Base-by-base conservation (phyloP, 2,329 filamentous ascomycete genomes). In the Phialophora verrucosa region DNA sequence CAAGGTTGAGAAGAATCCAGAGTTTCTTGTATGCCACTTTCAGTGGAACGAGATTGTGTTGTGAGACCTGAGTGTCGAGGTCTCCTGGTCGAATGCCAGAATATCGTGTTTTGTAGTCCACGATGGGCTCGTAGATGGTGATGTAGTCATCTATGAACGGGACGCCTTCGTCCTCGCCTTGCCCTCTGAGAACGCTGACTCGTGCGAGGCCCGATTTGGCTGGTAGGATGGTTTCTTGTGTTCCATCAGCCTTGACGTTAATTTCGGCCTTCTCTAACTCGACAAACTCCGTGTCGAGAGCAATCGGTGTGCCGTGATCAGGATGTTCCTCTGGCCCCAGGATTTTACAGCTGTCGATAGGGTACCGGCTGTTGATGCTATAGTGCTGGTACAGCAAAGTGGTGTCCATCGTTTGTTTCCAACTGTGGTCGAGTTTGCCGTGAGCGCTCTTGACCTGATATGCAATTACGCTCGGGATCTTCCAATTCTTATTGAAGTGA, bases 81-180 rank as follows among this genome's bases (percentile, higher is more conserved):
- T 99, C 95, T 25, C 90, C 90, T 1, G 90, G 86, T 4, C 90
- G 90, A 72, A 99, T 96, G 50, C 95, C 95, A 0, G 94, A 98
- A 81, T 92, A 98, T 53, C 91, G 90, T 0, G 96, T 99, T 44
- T 99, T 83, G 76, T 98, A 97, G 80, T 99, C 95, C 65, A 98
- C 91, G 27, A 99, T 92, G 23, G 71, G 63, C 75, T 98, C 95
- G 67, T 89, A 89, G 73, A 96, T 94, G 35, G 89, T 88, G 69
- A 99, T 97, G 77, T 99, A 99, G 79, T 99, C 95, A 75, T 99
- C 95, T 70, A 99, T 96, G 75, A 98, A 98, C 0, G 95, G 92
- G 0, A 90, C 78, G 0, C 93, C 93, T 76, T 96, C 92, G 47
- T 90, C 82, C 69, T 89, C 85, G 23, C 93, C 94, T 0, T 78